Evolutionary conservation across 352 stramenopile species (phyloP), one percentile per base, ranked within the genome.

Genomic region (Pythium insidiosum): DNA sequence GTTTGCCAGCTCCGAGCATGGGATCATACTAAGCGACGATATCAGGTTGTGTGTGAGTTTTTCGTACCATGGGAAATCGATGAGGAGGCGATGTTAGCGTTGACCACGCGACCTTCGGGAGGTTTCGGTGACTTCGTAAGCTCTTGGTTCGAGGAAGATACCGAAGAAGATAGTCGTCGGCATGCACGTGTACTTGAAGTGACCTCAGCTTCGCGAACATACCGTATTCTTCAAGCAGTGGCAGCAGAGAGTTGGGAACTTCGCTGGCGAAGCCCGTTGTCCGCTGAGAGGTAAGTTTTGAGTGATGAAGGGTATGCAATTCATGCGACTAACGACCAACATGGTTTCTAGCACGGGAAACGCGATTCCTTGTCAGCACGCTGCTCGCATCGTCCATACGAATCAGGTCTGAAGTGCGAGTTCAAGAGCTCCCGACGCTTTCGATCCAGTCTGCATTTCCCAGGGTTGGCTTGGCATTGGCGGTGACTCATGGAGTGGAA

Each of bases 211-310:
- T 35, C 31, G 6, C 63, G 76, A 40, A 44, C 47, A 6, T 58
- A 80, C 7, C 38, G 29, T 11, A 56, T 85, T 29, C 36, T 61
- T 10, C 42, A 61, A 4, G 28, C 51, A 3, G 19, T 59, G 18
- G 43, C 68, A 16, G 85, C 78, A 5, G 73, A 88, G 22, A 86
- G 80, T 16, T 92, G 80, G 80, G 77, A 92, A 44, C 23, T 92
- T 30, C 61, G 77, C 37, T 92, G 80, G 80, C 67, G 75, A 49
- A 69, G 48, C 16, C 80, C 78, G 6, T 46, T 90, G 12, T 64
- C 67, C 18, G 67, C 67, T 39, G 73, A 84, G 45, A n/a, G n/a
- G n/a, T n/a, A n/a, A n/a, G n/a, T n/a, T n/a, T n/a, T n/a, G n/a
- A n/a, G n/a, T n/a, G n/a, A n/a, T n/a, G n/a, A n/a, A n/a, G n/a